Evolutionary conservation across 83 land plant genomes (phyloP).

Genomic region (Diphasiastrum complanatum): DNA sequence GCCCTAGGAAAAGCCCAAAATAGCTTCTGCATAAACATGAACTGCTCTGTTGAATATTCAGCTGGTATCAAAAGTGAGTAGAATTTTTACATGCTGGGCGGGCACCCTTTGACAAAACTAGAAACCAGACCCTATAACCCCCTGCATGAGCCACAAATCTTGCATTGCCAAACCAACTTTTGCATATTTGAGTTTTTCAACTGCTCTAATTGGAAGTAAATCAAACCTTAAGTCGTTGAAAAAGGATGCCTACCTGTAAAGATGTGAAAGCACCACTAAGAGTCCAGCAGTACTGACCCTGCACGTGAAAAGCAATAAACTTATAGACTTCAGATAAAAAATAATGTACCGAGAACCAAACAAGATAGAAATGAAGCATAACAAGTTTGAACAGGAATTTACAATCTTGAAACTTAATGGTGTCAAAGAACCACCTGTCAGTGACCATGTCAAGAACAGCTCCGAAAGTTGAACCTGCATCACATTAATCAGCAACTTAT

Average conservation of each 20-base stretch:
- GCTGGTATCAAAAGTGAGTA: not conserved
- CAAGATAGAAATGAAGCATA: no score
- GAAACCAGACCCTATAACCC: conserved; percentile 3
- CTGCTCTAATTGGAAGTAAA: not conserved
- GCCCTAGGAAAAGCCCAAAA: conserved; percentile 54
- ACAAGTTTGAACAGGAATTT: not conserved
- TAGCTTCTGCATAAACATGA: conserved; percentile 47
- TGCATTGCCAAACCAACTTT: no score
- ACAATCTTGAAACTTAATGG: not conserved
- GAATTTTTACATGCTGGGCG: not conserved
- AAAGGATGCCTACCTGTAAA: conserved; percentile 52
- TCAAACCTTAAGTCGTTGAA: not conserved
- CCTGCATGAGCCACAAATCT: no score
- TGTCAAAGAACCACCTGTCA: conserved; percentile 58
- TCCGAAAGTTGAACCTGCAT: conserved; percentile 78
- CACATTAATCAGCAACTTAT: no score
- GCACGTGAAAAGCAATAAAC: not conserved
- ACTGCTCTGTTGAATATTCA: not conserved
- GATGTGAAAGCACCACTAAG: conserved; percentile 77
- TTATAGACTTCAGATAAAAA: not conserved
- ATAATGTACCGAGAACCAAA: no score
- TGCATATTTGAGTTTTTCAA: no score
- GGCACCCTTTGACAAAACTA: not conserved
- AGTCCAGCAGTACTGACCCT: conserved; percentile 99
- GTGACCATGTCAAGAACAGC: conserved; percentile 99